phyloP scores from a whole-genome alignment of 495 filamentous ascomycete species.

The Aspergillus diversus region DNA sequence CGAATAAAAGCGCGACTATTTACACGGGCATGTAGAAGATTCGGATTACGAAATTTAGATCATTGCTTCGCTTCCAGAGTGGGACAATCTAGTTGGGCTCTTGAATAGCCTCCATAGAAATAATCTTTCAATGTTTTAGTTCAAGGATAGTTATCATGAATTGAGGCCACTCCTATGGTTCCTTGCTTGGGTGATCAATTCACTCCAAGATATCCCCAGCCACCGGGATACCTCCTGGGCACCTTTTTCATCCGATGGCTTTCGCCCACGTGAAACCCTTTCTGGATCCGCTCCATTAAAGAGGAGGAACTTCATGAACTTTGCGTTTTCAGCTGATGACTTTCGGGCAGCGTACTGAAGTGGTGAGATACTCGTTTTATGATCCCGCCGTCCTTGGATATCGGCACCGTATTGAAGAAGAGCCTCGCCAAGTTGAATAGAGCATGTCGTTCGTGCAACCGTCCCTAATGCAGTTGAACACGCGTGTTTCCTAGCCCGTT shows the following conservation, averaged over 20 bases:
- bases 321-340: background rate
- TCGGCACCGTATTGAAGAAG: background rate
- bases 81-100: too few relatives aligned
- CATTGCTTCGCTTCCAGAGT: too few relatives aligned
- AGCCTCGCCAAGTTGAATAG: background rate
- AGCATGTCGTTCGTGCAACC: background rate
- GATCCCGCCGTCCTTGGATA: background rate
- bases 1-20: too few relatives aligned
- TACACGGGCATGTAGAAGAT: too few relatives aligned
- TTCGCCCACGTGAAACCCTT: background rate
- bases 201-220: slow-evolving; percentile 9
- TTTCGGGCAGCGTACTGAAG: background rate
- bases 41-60: too few relatives aligned
- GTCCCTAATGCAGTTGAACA: too few relatives aligned
- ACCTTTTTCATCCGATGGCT: background rate
- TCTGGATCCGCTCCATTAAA: slow-evolving; percentile 4
- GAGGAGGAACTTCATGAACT: slow-evolving; percentile 9
- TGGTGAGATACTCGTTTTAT: background rate
- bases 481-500: too few relatives aligned
- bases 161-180: background rate
- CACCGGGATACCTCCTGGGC: background rate
- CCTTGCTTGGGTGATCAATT: background rate
- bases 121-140: too few relatives aligned
- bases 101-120: too few relatives aligned
- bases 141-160: background rate